These are phyloP conservation scores for Linum lewisii DNA, from an alignment of 345 rosid genomes.

Conservation along the genomic window DNA sequence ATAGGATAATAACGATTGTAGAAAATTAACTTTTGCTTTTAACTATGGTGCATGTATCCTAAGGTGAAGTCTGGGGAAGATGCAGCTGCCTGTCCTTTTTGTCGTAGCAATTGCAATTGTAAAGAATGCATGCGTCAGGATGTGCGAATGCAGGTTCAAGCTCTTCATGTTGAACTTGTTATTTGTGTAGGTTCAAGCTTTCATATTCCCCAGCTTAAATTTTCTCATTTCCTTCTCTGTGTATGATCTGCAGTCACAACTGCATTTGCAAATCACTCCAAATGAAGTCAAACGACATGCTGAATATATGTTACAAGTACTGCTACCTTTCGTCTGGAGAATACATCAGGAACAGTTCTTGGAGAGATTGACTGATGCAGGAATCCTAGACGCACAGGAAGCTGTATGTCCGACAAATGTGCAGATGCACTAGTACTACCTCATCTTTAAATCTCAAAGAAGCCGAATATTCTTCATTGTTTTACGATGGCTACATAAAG, in stretches of 20 bases:
- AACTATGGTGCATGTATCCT: no score
- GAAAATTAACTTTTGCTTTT: no score
- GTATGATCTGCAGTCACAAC: conserved; percentile 9
- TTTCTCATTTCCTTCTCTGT: no score
- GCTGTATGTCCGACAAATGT: background rate
- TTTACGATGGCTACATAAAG: no score
- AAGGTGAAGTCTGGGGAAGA: no score
- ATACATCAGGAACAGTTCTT: conserved; percentile 33
- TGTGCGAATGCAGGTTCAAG: no score
- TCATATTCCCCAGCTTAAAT: background rate
- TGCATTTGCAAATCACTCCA: background rate
- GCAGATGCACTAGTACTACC: background rate
- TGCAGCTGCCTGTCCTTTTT: no score
- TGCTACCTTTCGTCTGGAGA: conserved; percentile 42
- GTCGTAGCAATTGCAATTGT: no score
- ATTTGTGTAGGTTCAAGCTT: no score
- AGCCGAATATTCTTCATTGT: conserved; percentile 8
- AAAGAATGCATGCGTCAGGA: no score
- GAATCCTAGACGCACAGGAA: conserved; percentile 13
- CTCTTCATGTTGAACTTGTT: no score
- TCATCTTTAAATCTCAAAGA: conserved; percentile 10
- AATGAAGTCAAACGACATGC: conserved; percentile 25
- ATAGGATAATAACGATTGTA: no score
- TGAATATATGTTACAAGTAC: conserved; percentile 23
- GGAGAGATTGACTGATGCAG: conserved; percentile 41